A percentile compares a stretch with the other conserved stretches of the same genome.
phyloP scores from a whole-genome alignment of 257 asterid genomes.

The Solanum verrucosum region DNA sequence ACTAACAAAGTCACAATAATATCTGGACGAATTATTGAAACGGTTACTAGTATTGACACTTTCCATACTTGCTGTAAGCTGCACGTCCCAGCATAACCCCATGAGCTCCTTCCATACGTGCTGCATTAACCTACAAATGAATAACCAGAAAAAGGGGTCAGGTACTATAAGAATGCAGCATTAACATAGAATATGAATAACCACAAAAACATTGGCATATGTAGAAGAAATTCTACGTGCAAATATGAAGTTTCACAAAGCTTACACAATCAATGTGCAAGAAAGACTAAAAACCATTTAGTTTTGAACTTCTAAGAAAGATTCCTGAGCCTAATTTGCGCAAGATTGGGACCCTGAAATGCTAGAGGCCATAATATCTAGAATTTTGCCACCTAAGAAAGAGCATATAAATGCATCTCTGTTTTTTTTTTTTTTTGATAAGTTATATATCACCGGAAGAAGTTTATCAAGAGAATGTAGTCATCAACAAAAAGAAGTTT shows the following conservation, averaged over 20 bases:
- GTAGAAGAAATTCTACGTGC: not conserved
- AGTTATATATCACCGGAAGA: not conserved
- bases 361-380: not conserved
- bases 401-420: not conserved
- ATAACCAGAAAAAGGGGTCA: not conserved
- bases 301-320: not conserved
- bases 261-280: not conserved
- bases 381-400: not conserved
- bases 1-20: not conserved
- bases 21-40: not conserved
- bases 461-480: not conserved
- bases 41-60: not conserved
- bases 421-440: not conserved
- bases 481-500: not conserved
- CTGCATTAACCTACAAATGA: slow-evolving; percentile 54
- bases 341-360: not conserved
- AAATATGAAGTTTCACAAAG: not conserved
- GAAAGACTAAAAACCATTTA: not conserved
- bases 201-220: not conserved
- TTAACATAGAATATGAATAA: not conserved
- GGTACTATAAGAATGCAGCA: not conserved
- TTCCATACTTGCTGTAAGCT: slow-evolving; percentile 64
- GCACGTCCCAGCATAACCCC: slow-evolving; percentile 99
- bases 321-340: not conserved
- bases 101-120: slow-evolving; percentile 77